Evolutionary conservation across 2,329 filamentous ascomycete genomes (phyloP), one percentile per base, ranked within the genome.

Genomic region (Boeremia lycopersici): DNA sequence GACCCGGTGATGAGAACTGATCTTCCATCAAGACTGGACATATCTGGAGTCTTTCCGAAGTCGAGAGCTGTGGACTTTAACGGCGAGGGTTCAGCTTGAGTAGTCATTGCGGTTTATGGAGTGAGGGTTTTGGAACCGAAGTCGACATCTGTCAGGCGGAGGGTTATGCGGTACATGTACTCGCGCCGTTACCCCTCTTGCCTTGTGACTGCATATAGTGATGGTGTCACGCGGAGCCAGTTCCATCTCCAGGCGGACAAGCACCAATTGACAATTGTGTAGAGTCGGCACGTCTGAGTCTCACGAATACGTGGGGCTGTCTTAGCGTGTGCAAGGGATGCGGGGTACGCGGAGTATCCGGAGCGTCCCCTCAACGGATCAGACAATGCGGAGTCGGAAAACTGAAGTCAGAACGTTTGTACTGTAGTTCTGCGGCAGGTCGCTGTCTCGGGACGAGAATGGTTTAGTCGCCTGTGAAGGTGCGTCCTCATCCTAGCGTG

Each of bases 1-100:
- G 61, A 63, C 0, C 69, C 67, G 15, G 67, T 71, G 13, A 72
- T 56, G 2, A 71, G 53, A 0, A 65, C 61, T 3, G 64, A 67
- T 31, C 60, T 60, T 12, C 49, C 56, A 28, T 52, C 52, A 0
- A 69, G 59, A 10, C 45, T 61, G 8, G 63, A 58, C 7, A 57
- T 29, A 48, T 67, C 59, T 13, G 63, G 46, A 5, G 41, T 38
- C 19, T 46, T 42, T 17, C 46, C 38, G 40, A 63, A 60, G 39
- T 64, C 51, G 15, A 61, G 38, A 12, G 46, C 13, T 15, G 49
- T 10, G 11, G 59, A 57, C 34, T 39, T 53, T 7, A 59, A 43
- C 6, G 29, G 44, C 9, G 29, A 30, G 6, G 15, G 26, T 15
- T 35, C 41, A 15, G 42, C 25, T 9, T 30, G 12, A 7, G 10